Base-by-base conservation (phyloP, 768 basidiomycete species). In the Amanita brunnescens region DNA sequence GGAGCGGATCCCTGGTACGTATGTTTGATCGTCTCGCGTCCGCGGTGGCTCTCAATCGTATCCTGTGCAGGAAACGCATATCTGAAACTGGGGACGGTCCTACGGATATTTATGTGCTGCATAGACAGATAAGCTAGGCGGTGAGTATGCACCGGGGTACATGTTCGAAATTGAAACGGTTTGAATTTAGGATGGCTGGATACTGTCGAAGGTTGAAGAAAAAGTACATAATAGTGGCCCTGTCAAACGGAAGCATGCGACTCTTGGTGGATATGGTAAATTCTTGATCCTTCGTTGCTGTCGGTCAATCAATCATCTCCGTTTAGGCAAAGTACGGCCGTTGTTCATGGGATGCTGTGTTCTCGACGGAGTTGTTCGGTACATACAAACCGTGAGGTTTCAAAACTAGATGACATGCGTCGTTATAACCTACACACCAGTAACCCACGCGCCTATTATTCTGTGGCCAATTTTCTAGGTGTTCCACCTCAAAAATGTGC, bases 191-290 rank as follows among this genome's bases (percentile, higher is more conserved):
- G 72, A 2, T 86, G 82, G 78, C 70, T 76, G 2, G 84, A 86
- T 57, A 58, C 74, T 4, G 54, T 70, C 3, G 64, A 70, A 0
- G 79, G 79, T 0, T 86, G 45, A 80, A 79, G 67, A 71, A 78
- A 43, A 60, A 74, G 5, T 61, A 61, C 0, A 70, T 82, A 43
- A 72, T 84, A 9, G 70, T 70, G 1, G 70, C 77, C 2, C 64
- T 86, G 0, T 84, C 83, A 0, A 86, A 86, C 53, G 84, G 82
- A 7, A 86, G 79, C 57, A 68, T 83, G 35, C 67, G 77, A 14
- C 65, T 84, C 5, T 68, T 85, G 2, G 63, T 80, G 0, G 81
- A 85, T 58, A 74, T 85, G 79, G 83, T 80, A 53, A 33, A n/a
- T 6, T 16, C 3, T 20, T 20, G 14, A 3, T 18, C 6, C 3